Base-by-base conservation (phyloP, 306 rosid species). In the Fragaria ananassa region DNA sequence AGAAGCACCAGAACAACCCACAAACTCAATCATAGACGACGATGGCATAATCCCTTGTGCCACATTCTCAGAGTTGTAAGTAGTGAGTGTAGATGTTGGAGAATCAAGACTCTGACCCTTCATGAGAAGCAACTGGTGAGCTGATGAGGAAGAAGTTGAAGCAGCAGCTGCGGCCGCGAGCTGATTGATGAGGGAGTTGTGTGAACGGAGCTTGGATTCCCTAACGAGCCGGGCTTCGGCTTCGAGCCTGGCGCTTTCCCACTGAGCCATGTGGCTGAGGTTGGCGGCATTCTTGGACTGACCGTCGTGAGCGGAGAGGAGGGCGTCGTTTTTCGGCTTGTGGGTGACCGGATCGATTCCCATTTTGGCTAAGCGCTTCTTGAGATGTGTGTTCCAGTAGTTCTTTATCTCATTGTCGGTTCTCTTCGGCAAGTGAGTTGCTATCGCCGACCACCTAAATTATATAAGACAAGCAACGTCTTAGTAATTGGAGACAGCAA, bases 171-270 rank as follows among this genome's bases (percentile, higher is more conserved):
- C 66, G 85, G 71, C 68, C 11, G 89, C 78, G 35, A 79, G 84
- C 21, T 84, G 86, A 41, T 81, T 82, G 31, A 85, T 62, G n/a
- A 89, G 86, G 58, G 65, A 57, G 21, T 12, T 41, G 13, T 88
- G 88, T 4, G 92, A 82, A 12, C 91, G 91, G 10, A 92, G 80
- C 77, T 85, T 96, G 10, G 99, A 96, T 78, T 96, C 99, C 63
- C 99, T 81, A 11, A 93, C 99, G 8, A 96, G 88, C 53, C 99
- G 83, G 12, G 99, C 98, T 81, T 96, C 99, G 35, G 99, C 99
- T 88, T 96, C 99, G 15, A 96, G 98, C 7, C 99, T 86, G 44
- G 99, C 99, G 76, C 99, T 96, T 51, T 96, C 99, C 99, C 99
- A 96, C 71, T 96, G 99, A 65, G 99, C 98, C 93, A 93, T 96